These are phyloP conservation scores for Diaporthe sp. DNA, from an alignment of 2,329 filamentous ascomycete genomes.

Conservation along the genomic window DNA sequence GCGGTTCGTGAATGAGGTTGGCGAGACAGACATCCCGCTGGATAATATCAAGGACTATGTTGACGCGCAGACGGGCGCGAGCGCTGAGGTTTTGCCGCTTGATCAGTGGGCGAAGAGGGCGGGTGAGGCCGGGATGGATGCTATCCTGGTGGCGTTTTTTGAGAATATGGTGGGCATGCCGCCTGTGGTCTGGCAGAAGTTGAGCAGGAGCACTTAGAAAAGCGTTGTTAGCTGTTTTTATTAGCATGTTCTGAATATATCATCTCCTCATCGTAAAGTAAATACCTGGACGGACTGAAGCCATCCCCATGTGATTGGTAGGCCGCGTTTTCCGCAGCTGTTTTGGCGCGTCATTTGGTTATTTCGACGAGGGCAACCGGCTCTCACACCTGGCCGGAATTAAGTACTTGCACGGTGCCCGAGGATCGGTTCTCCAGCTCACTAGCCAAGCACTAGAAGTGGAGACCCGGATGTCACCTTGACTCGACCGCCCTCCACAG, in stretches of 20 bases:
- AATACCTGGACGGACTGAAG: not conserved
- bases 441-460: constrained; percentile 21
- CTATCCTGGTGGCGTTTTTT: not conserved
- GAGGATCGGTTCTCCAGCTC: constrained; percentile 37
- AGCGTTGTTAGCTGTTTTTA: not conserved
- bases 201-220: not conserved
- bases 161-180: not conserved
- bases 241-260: too few species aligned
- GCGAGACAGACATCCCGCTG: not conserved
- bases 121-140: not conserved
- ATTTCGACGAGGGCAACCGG: not conserved
- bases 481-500: constrained; percentile 35
- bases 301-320: not conserved
- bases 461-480: constrained; percentile 33
- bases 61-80: not conserved
- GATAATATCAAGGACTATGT: not conserved
- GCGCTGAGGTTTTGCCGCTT: not conserved
- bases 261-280: not conserved
- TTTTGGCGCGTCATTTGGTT: not conserved
- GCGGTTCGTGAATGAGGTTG: not conserved
- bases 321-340: not conserved
- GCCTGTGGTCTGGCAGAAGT: not conserved
- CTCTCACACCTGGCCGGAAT: constrained; percentile 41
- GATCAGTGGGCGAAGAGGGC: not conserved
- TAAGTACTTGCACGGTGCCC: constrained; percentile 41